These are phyloP conservation scores for Chaetothyriales sp. DNA, from an alignment of 2,329 filamentous ascomycete species.

Conservation along the genomic window DNA sequence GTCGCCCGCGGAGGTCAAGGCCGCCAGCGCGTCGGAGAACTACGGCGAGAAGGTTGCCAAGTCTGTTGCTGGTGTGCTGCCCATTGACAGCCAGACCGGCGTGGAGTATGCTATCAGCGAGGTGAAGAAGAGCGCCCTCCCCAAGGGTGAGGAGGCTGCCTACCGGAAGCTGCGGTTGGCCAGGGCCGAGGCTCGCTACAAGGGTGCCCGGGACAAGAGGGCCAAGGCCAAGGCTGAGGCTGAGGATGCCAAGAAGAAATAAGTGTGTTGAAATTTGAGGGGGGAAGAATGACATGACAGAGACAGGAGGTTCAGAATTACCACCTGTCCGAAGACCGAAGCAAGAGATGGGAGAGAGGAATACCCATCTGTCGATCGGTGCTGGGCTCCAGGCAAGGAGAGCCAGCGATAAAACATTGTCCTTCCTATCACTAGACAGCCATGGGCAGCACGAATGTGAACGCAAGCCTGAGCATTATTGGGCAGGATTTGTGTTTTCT, in stretches of 20 bases:
- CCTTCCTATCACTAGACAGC: background rate
- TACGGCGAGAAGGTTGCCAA: constrained; percentile 28
- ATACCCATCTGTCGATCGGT: background rate
- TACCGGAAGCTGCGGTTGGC: constrained; percentile 74
- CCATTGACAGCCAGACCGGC: constrained; percentile 49
- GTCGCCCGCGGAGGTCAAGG: constrained; percentile 65
- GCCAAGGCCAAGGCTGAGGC: constrained; percentile 65
- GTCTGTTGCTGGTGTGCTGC: constrained; percentile 46
- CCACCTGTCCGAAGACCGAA: background rate
- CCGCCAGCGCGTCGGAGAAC: constrained; percentile 43
- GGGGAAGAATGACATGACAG: background rate
- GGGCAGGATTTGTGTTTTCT: too few species aligned
- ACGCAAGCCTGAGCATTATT: background rate
- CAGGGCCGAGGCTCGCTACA: constrained; percentile 66
- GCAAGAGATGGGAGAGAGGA: background rate
- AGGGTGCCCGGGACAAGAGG: constrained; percentile 85
- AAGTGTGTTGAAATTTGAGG: constrained; percentile 13
- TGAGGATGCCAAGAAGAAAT: constrained; percentile 41
- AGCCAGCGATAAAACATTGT: background rate
- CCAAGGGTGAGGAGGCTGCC: constrained; percentile 67
- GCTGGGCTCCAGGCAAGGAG: background rate
- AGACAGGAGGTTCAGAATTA: background rate
- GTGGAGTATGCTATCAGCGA: constrained; percentile 47
- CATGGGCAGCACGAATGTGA: background rate
- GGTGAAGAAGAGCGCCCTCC: constrained; percentile 70